A percentile compares a stretch with the other conserved stretches of the same genome.
Evolutionary conservation across 2,329 filamentous ascomycete species (phyloP).

Genomic region (Neocucurbitaria cava): DNA sequence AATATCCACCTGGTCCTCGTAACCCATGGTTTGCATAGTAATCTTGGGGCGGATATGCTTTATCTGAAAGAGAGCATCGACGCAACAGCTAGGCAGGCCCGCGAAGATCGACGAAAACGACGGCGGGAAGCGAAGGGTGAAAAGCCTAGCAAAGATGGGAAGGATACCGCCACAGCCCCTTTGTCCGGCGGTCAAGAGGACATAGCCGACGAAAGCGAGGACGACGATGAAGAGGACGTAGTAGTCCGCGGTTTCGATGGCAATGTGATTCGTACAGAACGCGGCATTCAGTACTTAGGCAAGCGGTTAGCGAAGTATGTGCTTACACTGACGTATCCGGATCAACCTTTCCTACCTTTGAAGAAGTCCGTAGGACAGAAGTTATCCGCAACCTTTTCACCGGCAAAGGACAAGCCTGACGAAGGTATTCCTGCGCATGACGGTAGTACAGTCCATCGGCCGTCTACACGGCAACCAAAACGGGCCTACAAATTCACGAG

Average conservation of each 20-base stretch:
- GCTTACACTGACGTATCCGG: constrained; percentile 87
- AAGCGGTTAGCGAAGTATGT: constrained; percentile 93
- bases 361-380: constrained; percentile 61
- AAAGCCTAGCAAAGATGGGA: constrained; percentile 4
- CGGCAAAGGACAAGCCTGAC: constrained; percentile 50
- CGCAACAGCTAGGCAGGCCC: constrained; percentile 75
- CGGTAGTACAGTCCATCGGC: constrained; percentile 66
- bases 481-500: constrained; percentile 85
- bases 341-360: constrained; percentile 82
- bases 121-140: constrained; percentile 44
- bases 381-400: constrained; percentile 56
- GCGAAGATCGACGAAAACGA: constrained; percentile 70
- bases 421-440: constrained; percentile 62
- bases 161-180: constrained; percentile 52
- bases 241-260: constrained; percentile 89
- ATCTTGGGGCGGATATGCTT: constrained; percentile 94
- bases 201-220: constrained; percentile 53
- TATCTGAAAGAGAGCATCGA: constrained; percentile 98
- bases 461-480: constrained; percentile 53
- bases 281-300: constrained; percentile 95
- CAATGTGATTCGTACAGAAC: constrained; percentile 89
- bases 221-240: constrained; percentile 80
- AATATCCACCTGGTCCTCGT: constrained; percentile 90
- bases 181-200: constrained; percentile 60
- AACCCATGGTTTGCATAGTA: constrained; percentile 95